A percentile compares a stretch with the other conserved stretches of the same genome.
Conservation (phyloP, 1,284 basidiomycete genomes). For the Ganoderma lucidum region DNA sequence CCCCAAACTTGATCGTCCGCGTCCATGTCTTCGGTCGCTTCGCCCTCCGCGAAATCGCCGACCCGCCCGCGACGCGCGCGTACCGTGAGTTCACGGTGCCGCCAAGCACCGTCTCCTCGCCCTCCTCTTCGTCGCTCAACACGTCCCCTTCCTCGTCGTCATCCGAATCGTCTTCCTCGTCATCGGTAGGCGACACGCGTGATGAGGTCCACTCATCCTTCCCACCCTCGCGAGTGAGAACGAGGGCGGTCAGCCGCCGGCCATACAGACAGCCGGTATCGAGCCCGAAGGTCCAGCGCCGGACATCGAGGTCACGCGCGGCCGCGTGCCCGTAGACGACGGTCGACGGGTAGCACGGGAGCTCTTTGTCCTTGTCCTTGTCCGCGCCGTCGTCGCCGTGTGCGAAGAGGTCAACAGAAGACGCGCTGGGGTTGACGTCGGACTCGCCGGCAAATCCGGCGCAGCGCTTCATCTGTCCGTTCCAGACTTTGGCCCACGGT, state of each 20-base stretch:
- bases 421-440: conserved; percentile 21
- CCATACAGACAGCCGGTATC: conserved; percentile 85
- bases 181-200: conserved; percentile 12
- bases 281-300: conserved; percentile 81
- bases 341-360: conserved; percentile 77
- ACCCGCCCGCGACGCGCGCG: conserved; percentile 26
- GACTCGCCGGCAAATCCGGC: conserved; percentile 49
- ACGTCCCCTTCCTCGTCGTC: conserved; percentile 40
- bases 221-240: conserved; percentile 49
- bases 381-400: conserved; percentile 20
- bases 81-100: conserved; percentile 23
- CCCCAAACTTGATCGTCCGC: conserved; percentile 37
- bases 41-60: conserved; percentile 20
- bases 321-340: conserved; percentile 90
- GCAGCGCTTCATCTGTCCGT: conserved; percentile 74
- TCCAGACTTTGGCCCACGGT: conserved; percentile 82
- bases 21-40: conserved; percentile 30
- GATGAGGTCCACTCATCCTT: not conserved
- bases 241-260: conserved; percentile 60
- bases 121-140: conserved; percentile 33
- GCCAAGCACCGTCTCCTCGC: conserved; percentile 24
- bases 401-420: conserved; percentile 13
- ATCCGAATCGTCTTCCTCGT: conserved; percentile 23
- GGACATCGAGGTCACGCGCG: conserved; percentile 76
- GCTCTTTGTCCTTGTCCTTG: conserved; percentile 29